Base-by-base conservation (phyloP, 176 grass and related monocot species). In the Alopecurus myosuroides region DNA sequence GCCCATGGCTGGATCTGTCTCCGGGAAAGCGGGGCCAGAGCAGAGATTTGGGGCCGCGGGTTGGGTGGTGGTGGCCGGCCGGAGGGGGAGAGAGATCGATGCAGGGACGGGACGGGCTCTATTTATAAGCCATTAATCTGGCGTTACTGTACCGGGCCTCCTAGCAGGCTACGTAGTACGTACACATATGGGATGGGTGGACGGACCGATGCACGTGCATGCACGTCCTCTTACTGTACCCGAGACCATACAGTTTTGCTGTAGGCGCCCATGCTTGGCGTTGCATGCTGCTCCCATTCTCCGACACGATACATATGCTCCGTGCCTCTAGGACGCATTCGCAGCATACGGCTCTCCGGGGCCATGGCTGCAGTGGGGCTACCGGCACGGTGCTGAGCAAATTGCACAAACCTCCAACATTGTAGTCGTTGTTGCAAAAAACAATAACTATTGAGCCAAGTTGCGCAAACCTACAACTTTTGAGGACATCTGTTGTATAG, bases 1-100 rank as follows among this genome's bases (percentile, higher is more conserved):
- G 71, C 44, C 71, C 71, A 74, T 74, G 70, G 70, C 41, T 18
- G 41, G 42, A 50, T 49, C 71, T 74, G 71, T 49, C 71, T 74
- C 71, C 71, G 44, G 71, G 71, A 19, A 49, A 19, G 42, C 42
- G 42, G 70, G 70, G 70, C 11, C 57, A 61, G 57, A 2, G 40
- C 39, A 46, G 23, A 49, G 70, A 19, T 74, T 74, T 72, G 69
- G 69, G 69, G 69, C 69, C 69, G 69, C 17, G 71, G 71, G 71
- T 20, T 50, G 26, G 71, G 70, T 74, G 71, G 68, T 26, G 68
- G 44, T 50, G 71, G 70, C 70, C 42, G 70, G 69, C 0, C 23
- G 61, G 61, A 63, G 26, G 28, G 29, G 18, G 61, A 8, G 56
- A 62, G 60, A 72, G 69, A 19, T 46, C 14, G 70, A 18, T 18